Conservation (phyloP, 495 filamentous ascomycete species). For the Tirmania nivea region DNA sequence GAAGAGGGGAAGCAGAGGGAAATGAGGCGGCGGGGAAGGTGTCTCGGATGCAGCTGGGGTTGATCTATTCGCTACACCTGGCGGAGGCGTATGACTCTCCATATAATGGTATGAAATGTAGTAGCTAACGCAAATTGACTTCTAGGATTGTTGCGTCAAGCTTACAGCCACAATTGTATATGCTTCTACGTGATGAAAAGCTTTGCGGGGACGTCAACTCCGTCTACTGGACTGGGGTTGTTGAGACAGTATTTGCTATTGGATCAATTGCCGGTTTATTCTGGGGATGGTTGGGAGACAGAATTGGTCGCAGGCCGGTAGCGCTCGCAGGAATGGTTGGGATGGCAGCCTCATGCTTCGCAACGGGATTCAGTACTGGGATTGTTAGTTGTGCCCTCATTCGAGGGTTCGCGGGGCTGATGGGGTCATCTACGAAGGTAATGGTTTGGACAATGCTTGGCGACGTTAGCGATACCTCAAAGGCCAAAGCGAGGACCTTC, state of each 20-base stretch:
- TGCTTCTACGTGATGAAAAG: constrained; percentile 23
- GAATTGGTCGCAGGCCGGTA: constrained; percentile 22
- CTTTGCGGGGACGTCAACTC: constrained; percentile 24
- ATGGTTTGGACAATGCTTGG: constrained; percentile 26
- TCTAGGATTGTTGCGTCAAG: constrained; percentile 26
- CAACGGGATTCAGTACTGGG: constrained; percentile 25
- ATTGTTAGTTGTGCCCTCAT: constrained; percentile 23
- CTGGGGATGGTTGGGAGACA: constrained; percentile 25
- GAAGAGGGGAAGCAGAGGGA: constrained; percentile 6
- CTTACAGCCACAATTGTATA: constrained; percentile 25
- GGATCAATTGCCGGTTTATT: constrained; percentile 23
- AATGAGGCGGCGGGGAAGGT: constrained; percentile 6
- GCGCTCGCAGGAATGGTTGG: constrained; percentile 22
- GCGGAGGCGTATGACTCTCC: constrained; percentile 18
- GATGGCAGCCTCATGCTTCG: constrained; percentile 23
- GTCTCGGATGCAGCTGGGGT: constrained; percentile 11
- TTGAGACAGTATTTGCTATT: constrained; percentile 29
- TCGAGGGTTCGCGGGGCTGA: constrained; percentile 24
- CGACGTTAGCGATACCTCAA: constrained; percentile 21
- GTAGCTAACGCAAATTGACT: not conserved
- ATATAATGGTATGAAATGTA: not conserved
- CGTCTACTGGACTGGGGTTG: constrained; percentile 24
- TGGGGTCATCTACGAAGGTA: constrained; percentile 23
- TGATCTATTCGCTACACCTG: constrained; percentile 20
- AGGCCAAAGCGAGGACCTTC: constrained; percentile 23